These are phyloP conservation scores for Tulasnella calospora DNA, from an alignment of 768 basidiomycete genomes.

Conservation along the genomic window DNA sequence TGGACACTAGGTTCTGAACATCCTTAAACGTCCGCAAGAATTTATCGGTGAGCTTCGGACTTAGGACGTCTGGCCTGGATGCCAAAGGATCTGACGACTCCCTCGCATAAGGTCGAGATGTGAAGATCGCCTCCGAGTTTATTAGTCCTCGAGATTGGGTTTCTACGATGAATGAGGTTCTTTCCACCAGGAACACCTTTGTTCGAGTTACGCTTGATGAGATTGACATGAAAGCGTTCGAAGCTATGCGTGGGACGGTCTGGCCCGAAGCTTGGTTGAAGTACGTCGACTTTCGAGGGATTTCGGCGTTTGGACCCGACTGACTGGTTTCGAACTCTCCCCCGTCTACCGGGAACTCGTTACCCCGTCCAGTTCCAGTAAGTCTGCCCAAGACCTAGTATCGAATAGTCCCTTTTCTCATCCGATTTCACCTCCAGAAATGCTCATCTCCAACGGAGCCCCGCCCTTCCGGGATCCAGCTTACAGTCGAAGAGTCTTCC, in stretches of 20 bases:
- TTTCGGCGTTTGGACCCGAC: not conserved
- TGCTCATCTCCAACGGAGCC: not conserved
- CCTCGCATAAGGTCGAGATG: not conserved
- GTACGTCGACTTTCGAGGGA: not conserved
- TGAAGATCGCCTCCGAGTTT: not conserved
- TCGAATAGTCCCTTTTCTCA: not conserved
- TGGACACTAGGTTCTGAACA: not conserved
- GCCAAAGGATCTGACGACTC: not conserved
- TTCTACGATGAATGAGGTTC: not conserved
- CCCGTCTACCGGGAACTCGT: not conserved
- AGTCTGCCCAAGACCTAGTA: not conserved
- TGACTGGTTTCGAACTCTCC: not conserved
- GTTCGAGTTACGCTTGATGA: not conserved
- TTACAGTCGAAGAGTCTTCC: not conserved
- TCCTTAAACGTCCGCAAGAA: not conserved
- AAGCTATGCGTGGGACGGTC: not conserved
- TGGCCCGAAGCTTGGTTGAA: constrained; percentile 3
- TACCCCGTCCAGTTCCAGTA: not conserved
- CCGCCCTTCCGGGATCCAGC: not conserved
- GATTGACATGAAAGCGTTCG: not conserved
- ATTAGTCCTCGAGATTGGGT: constrained; percentile 1
- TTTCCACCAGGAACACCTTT: not conserved
- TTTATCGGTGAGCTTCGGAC: not conserved
- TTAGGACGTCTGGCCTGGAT: not conserved
- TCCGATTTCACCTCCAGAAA: not conserved